phyloP scores from a whole-genome alignment of 2,329 filamentous ascomycete genomes.

The Didymella pinodella region DNA sequence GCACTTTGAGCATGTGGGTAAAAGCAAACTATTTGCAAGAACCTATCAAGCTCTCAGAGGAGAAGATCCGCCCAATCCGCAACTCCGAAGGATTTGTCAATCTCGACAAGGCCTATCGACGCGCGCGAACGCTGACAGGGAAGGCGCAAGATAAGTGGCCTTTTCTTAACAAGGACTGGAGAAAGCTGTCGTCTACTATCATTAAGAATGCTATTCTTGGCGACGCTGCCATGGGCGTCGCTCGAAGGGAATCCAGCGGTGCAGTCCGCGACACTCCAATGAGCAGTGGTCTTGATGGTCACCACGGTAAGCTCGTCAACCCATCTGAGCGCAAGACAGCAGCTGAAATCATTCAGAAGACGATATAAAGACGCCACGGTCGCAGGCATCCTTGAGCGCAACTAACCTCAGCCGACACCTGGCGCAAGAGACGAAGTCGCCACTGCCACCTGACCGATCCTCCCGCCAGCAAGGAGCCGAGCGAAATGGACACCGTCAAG shows the following conservation, averaged over 20 bases:
- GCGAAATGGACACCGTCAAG: slow-evolving; percentile 4
- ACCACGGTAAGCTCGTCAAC: slow-evolving; percentile 4
- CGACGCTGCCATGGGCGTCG: slow-evolving; percentile 22
- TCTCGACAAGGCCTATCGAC: slow-evolving; percentile 40
- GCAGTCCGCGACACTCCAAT: slow-evolving; percentile 7
- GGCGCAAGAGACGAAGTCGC: not conserved
- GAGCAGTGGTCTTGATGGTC: slow-evolving; percentile 7
- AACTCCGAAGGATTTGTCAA: slow-evolving; percentile 33
- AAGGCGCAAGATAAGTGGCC: slow-evolving; percentile 45
- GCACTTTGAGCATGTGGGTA: slow-evolving; percentile 34
- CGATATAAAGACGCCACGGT: not conserved
- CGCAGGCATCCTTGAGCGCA: not conserved
- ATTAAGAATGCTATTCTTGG: slow-evolving; percentile 33
- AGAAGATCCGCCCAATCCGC: slow-evolving; percentile 25
- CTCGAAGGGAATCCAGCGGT: slow-evolving; percentile 1
- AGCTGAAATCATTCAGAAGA: not conserved
- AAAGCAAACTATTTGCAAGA: slow-evolving; percentile 33
- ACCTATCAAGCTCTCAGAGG: slow-evolving; percentile 16
- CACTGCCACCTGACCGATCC: not conserved
- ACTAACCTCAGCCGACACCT: not conserved
- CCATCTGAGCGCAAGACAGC: no score
- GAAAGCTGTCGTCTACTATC: slow-evolving; percentile 30
- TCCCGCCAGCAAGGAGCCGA: not conserved
- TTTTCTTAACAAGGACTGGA: slow-evolving; percentile 38
- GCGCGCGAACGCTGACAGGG: slow-evolving; percentile 40